Conservation (phyloP, 345 rosid genomes). For the Acer negundo region DNA sequence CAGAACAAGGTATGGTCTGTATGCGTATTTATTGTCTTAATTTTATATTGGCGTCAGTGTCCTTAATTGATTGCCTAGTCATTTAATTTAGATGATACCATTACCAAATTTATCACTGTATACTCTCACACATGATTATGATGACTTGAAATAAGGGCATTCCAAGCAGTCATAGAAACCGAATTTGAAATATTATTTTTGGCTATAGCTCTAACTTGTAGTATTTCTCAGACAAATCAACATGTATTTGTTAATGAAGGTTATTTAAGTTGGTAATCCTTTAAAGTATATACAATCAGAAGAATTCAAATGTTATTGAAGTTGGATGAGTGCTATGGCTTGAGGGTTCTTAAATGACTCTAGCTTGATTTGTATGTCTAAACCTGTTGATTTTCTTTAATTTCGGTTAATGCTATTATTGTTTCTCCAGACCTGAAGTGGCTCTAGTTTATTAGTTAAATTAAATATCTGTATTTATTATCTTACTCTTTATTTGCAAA, state of each 20-base stretch:
- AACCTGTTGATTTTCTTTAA: not conserved
- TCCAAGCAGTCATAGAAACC: not conserved
- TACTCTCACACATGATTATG: not conserved
- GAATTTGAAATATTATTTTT: not conserved
- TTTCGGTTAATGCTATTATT: not conserved
- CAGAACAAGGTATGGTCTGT: constrained; percentile 62
- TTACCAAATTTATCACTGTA: not conserved
- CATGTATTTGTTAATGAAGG: not conserved
- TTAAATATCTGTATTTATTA: not conserved
- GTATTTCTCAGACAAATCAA: not conserved
- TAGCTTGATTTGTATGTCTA: not conserved
- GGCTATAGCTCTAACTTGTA: not conserved
- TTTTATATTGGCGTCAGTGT: not conserved
- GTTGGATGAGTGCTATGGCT: not conserved
- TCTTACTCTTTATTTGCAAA: constrained; percentile 20
- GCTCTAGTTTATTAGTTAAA: not conserved
- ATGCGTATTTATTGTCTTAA: not conserved
- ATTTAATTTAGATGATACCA: not conserved
- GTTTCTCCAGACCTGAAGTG: not conserved
- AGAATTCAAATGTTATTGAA: not conserved
- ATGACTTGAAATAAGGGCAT: not conserved
- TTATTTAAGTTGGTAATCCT: not conserved
- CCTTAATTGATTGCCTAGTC: not conserved
- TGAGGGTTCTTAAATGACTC: not conserved
- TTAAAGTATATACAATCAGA: not conserved